Percentiles rank a stretch among this genome's conserved stretches.
Conservation (phyloP, 1,284 basidiomycete genomes). For the Phenoliferia sp. region DNA sequence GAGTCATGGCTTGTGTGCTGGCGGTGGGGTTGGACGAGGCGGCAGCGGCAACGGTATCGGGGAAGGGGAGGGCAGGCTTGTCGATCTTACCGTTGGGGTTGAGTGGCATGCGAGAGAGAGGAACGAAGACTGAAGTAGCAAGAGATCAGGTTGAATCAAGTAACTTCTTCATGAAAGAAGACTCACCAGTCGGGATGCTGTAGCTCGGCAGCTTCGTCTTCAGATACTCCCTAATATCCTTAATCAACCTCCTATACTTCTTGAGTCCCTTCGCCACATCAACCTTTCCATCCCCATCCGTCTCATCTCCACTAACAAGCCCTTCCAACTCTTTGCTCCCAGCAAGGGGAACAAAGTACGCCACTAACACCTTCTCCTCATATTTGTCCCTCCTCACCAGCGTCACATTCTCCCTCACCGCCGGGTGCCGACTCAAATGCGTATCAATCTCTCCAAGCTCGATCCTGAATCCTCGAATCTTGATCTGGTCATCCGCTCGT, state of each 20-base stretch:
- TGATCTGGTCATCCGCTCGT: slow-evolving; percentile 97
- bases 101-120: slow-evolving; percentile 88
- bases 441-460: slow-evolving; percentile 99
- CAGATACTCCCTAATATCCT: slow-evolving; percentile 88
- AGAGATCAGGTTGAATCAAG: neutral
- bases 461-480: slow-evolving; percentile 98
- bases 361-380: slow-evolving; percentile 97
- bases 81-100: slow-evolving; percentile 99
- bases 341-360: slow-evolving; percentile 92
- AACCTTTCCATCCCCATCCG: slow-evolving; percentile 43
- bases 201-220: slow-evolving; percentile 96
- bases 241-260: slow-evolving; percentile 81
- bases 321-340: slow-evolving; percentile 62
- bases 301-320: slow-evolving; percentile 55
- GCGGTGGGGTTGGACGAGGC: slow-evolving; percentile 39
- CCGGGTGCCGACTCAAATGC: slow-evolving; percentile 86
- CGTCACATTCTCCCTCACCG: slow-evolving; percentile 94
- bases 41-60: slow-evolving; percentile 80
- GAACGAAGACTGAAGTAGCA: slow-evolving; percentile 76
- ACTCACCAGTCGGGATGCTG: slow-evolving; percentile 76
- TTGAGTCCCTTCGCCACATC: slow-evolving; percentile 66
- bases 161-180: neutral
- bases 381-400: slow-evolving; percentile 96
- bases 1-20: slow-evolving; percentile 47
- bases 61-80: slow-evolving; percentile 97